Percentiles rank a stretch among this genome's conserved stretches.
Conservation (phyloP, 129 eudicot species). For the Artemisia annua region DNA sequence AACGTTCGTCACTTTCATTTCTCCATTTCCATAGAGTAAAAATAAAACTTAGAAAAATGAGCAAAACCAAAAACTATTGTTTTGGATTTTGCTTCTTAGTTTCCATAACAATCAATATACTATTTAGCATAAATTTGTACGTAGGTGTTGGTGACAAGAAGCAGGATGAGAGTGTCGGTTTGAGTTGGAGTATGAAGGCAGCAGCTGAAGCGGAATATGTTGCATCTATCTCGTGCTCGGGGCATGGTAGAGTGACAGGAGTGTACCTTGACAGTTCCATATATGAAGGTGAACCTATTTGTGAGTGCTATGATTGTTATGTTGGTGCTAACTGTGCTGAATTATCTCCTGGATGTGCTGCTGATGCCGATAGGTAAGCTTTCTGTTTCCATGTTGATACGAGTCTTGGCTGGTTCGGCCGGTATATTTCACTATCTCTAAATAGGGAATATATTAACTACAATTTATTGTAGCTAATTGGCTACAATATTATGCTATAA, state of each 20-base stretch:
- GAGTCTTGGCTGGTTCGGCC: too few species aligned
- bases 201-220: slow-evolving; percentile 75
- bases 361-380: slow-evolving; percentile 48
- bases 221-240: slow-evolving; percentile 62
- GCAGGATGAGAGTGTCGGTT: not conserved
- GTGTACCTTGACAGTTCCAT: slow-evolving; percentile 62
- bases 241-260: slow-evolving; percentile 76
- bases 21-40: not conserved
- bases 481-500: too few species aligned
- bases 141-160: slow-evolving; percentile 13
- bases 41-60: not conserved
- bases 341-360: slow-evolving; percentile 37
- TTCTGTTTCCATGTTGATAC: too few species aligned
- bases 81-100: slow-evolving; percentile 16
- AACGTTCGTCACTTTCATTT: not conserved
- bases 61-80: slow-evolving; percentile 9
- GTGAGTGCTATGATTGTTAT: slow-evolving; percentile 73
- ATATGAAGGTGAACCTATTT: slow-evolving; percentile 47
- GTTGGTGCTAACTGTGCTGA: slow-evolving; percentile 63
- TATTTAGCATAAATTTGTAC: slow-evolving; percentile 23
- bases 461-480: too few species aligned
- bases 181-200: slow-evolving; percentile 58
- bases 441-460: too few species aligned
- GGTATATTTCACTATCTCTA: too few species aligned
- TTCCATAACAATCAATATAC: slow-evolving; percentile 23